Evolutionary conservation across 1,284 basidiomycete genomes (phyloP), one percentile per base, ranked within the genome.

Genomic region (Pascua sp.): DNA sequence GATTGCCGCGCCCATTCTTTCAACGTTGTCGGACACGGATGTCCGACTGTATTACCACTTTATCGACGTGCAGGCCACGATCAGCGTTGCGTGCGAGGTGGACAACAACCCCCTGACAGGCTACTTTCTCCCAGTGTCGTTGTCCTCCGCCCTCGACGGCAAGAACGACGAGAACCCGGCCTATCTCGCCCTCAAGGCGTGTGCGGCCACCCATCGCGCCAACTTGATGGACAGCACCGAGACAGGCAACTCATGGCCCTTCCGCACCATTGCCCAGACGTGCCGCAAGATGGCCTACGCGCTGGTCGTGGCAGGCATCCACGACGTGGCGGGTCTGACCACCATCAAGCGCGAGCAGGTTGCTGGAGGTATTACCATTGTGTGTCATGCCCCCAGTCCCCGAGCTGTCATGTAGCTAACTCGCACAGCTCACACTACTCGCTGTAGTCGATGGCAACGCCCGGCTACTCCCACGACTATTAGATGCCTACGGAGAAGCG

Each of bases 201-300:
- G 40, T 7, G 51, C 59, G 10, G 55, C 59, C 2, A 61, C 59
- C 13, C 52, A 61, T 42, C 52, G 59, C 13, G 59, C 59, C 10
- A 61, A 61, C 37, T 50, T 61, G 12, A 61, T 57, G 59, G 59
- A 61, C 47, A 43, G 58, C 39, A 59, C 58, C 1, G 51, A 49
- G 1, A 51, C 51, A 0, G 53, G 48, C 15, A 56, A 49, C 9
- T 43, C 59, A 11, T 15, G 47, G 1, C 18, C 42, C 11, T 57
- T 57, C 49, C 40, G 59, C 10, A 47, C 45, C 15, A 50, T 57
- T 36, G 55, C 59, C 4, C 55, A 61, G 16, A 36, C n/a, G 15
- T 39, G 45, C 11, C 44, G 59, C 8, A 57, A 55, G 39, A 37
- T 37, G 12, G 59, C 59, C 5, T 61, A 61, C 43, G 38, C 41